Conservation (phyloP, 768 basidiomycete species). For the Collybiopsis confluens region DNA sequence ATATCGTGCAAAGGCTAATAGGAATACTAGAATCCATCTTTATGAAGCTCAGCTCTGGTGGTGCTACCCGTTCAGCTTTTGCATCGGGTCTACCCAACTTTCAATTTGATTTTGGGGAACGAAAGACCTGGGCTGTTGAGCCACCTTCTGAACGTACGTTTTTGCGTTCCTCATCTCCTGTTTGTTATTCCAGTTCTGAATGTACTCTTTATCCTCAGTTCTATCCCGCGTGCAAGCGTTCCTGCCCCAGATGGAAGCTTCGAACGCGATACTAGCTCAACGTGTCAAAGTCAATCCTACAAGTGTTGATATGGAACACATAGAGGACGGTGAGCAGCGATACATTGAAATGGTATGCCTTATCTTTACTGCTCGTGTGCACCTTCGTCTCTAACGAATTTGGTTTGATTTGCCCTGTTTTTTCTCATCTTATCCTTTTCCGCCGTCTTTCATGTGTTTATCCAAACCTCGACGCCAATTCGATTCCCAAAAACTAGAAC, state of each 20-base stretch:
- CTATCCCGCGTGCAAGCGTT: constrained; percentile 64
- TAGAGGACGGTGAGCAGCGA: constrained; percentile 40
- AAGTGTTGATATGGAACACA: constrained; percentile 68
- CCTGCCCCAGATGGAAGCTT: constrained; percentile 61
- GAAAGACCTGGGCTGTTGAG: constrained; percentile 29
- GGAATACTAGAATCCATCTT: constrained; percentile 32
- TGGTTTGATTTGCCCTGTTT: background rate
- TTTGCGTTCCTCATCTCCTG: background rate
- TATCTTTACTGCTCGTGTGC: background rate
- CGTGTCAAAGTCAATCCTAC: constrained; percentile 43
- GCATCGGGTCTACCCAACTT: background rate
- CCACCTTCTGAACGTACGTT: constrained; percentile 49
- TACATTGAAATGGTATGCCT: constrained; percentile 66
- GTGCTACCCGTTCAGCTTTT: constrained; percentile 15
- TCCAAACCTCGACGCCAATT: no score
- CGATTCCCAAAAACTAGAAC: no score
- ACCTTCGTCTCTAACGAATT: background rate
- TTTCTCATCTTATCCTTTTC: background rate
- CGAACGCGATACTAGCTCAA: constrained; percentile 50
- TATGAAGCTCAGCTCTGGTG: constrained; percentile 31
- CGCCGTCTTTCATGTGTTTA: background rate
- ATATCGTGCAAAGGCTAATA: no score
- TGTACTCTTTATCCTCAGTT: constrained; percentile 34
- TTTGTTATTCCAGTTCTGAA: background rate
- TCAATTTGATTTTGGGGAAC: constrained; percentile 33